Base-by-base conservation (phyloP, 2,329 filamentous ascomycete genomes). In the Simplicillium aogashimaense region DNA sequence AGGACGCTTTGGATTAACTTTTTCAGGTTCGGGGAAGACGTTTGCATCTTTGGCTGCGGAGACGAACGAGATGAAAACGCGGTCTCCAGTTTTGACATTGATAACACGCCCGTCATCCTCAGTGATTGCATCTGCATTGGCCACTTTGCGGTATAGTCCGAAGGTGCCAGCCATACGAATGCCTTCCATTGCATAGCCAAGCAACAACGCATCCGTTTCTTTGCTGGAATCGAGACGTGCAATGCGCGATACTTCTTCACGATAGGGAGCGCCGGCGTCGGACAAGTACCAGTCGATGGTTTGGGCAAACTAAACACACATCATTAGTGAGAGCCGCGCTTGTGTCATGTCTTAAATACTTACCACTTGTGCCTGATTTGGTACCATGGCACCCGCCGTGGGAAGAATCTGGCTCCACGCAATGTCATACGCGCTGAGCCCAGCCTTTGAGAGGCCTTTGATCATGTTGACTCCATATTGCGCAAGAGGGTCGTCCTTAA, bases 401-500 rank as follows among this genome's bases (percentile, higher is more conserved):
- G 84, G 83, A 37, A 88, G 52, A 31, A 88, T 71, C 53, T 86
- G 79, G 17, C 72, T 72, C 75, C 78, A 86, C 0, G 82, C 77
- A 45, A 88, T 77, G 38, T 88, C 80, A 17, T 78, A 69, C 3
- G 70, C 63, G 39, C 66, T 74, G 43, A 85, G 56, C 0, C 83
- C 82, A 10, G 66, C 65, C 50, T 83, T 81, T 17, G 79, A 61
- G 33, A 89, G 61, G 1, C 70, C 70, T 52, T 81, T 78, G 49
- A 86, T 70, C 56, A 86, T 67, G 34, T 78, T 69, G 14, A 70
- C 67, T 3, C 85, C 85, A 43, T 83, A 85, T 3, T 73, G 66
- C 2, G 71, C 68, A 36, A 90, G 60, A 0, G 66, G 63, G 29
- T 75, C 75, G 17, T 70, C 63, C 50, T 75, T 74, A 29, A 58